Conservation (phyloP, 2,329 filamentous ascomycete genomes). For the Karstenula rhodostoma region DNA sequence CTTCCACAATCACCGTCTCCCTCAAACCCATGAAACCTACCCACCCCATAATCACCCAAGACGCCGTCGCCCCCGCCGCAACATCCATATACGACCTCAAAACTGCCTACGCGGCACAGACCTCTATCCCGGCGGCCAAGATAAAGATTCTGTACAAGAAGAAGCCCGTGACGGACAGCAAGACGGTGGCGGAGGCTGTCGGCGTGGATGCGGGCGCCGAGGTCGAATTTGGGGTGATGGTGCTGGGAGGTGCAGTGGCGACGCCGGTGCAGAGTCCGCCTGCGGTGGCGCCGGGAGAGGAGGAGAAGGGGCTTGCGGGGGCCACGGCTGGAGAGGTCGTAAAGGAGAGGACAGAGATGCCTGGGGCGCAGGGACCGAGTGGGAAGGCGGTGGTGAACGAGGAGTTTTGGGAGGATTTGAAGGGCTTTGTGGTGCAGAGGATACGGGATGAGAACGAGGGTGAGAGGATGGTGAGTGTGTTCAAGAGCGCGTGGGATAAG, state of each 20-base stretch:
- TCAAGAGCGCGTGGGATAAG: constrained; percentile 74
- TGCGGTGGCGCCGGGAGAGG: constrained; percentile 62
- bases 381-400: constrained; percentile 69
- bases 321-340: neutral
- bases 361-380: constrained; percentile 62
- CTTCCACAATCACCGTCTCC: constrained; percentile 53
- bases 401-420: constrained; percentile 87
- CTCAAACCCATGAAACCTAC: constrained; percentile 74
- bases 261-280: constrained; percentile 55
- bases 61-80: constrained; percentile 68
- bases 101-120: constrained; percentile 68
- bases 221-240: constrained; percentile 86
- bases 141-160: constrained; percentile 87
- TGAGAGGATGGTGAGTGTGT: constrained; percentile 70
- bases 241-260: constrained; percentile 69
- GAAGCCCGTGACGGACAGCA: constrained; percentile 81
- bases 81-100: constrained; percentile 85
- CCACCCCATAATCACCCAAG: constrained; percentile 63
- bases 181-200: constrained; percentile 77
- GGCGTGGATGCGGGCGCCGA: constrained; percentile 60
- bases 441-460: constrained; percentile 74
- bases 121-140: constrained; percentile 70
- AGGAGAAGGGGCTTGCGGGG: constrained; percentile 50
- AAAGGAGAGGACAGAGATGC: constrained; percentile 31
- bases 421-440: constrained; percentile 80